A percentile compares a stretch with the other conserved stretches of the same genome.
Evolutionary conservation across 1,139 yeast genomes (phyloP).

Genomic region (Suhomyces kunorum): DNA sequence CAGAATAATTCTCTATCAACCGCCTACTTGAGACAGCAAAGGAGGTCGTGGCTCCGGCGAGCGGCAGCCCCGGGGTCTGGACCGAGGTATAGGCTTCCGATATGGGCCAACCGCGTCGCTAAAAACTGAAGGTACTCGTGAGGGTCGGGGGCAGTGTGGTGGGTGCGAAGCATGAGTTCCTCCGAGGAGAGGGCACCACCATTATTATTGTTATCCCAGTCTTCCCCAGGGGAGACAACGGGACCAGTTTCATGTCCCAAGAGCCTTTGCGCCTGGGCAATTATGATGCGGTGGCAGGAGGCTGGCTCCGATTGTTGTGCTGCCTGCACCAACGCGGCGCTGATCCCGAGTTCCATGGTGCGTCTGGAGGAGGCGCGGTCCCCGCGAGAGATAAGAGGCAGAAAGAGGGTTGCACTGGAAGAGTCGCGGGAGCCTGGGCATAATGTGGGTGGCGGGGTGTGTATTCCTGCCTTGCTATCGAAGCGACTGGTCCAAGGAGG

Average conservation of each 20-base stretch:
- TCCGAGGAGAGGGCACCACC: too few relatives aligned
- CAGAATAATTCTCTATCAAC: background rate
- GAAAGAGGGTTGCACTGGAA: slow-evolving; percentile 26
- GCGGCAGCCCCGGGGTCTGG: slow-evolving; percentile 15
- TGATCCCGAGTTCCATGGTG: slow-evolving; percentile 33
- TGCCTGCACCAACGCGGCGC: slow-evolving; percentile 20
- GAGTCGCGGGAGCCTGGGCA: too few relatives aligned
- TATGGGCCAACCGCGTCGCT: slow-evolving; percentile 15
- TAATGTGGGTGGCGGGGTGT: slow-evolving; percentile 7
- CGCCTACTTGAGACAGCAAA: slow-evolving; percentile 10
- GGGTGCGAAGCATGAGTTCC: too few relatives aligned
- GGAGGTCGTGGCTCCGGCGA: slow-evolving; percentile 20
- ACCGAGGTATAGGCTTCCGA: slow-evolving; percentile 8
- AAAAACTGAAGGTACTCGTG: slow-evolving; percentile 17
- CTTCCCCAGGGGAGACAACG: background rate
- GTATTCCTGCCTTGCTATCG: background rate
- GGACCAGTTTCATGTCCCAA: background rate
- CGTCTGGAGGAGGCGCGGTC: slow-evolving; percentile 34
- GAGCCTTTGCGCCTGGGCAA: slow-evolving; percentile 1
- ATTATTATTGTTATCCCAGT: too few relatives aligned
- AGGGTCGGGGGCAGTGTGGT: slow-evolving; percentile 8
- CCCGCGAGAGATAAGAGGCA: slow-evolving; percentile 32
- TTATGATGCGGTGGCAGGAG: slow-evolving; percentile 4
- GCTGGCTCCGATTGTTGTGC: slow-evolving; percentile 8
- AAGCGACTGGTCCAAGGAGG: background rate